These are phyloP conservation scores for Sindora glabra DNA, from an alignment of 306 rosid species.

Conservation along the genomic window DNA sequence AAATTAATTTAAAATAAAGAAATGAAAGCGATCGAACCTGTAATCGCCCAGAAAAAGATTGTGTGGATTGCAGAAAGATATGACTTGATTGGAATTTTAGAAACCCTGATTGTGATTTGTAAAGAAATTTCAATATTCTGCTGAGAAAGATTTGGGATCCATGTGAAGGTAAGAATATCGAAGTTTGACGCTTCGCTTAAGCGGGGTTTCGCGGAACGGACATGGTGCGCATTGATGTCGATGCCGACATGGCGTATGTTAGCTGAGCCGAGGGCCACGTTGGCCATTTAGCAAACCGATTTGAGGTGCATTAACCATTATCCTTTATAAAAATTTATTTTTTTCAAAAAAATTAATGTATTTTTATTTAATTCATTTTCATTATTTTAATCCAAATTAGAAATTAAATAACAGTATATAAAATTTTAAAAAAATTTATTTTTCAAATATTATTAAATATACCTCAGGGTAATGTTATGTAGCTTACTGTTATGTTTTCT, in stretches of 20 bases:
- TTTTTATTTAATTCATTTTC: too few relatives aligned
- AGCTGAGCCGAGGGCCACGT: neutral
- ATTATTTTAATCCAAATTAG: too few relatives aligned
- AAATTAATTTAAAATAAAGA: neutral
- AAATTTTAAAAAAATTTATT: too few relatives aligned
- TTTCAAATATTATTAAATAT: too few relatives aligned
- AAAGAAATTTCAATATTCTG: neutral
- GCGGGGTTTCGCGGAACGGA: neutral
- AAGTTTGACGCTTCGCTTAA: neutral
- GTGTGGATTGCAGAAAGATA: neutral
- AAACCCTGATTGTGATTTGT: neutral
- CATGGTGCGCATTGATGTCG: neutral
- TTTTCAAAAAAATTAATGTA: too few relatives aligned
- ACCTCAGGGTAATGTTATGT: too few relatives aligned
- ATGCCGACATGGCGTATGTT: neutral
- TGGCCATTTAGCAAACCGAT: neutral
- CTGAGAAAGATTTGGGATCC: neutral
- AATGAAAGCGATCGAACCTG: slow-evolving; percentile 28
- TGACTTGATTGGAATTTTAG: neutral
- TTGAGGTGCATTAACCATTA: too few relatives aligned
- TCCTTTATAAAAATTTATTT: too few relatives aligned
- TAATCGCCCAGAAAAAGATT: neutral
- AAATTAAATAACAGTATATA: too few relatives aligned
- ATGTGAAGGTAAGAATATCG: neutral
- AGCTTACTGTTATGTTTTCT: too few relatives aligned